A percentile compares a stretch with the other conserved stretches of the same genome.
Conservation (phyloP, 495 filamentous ascomycete genomes). For the Aspergillus bertholletiae region DNA sequence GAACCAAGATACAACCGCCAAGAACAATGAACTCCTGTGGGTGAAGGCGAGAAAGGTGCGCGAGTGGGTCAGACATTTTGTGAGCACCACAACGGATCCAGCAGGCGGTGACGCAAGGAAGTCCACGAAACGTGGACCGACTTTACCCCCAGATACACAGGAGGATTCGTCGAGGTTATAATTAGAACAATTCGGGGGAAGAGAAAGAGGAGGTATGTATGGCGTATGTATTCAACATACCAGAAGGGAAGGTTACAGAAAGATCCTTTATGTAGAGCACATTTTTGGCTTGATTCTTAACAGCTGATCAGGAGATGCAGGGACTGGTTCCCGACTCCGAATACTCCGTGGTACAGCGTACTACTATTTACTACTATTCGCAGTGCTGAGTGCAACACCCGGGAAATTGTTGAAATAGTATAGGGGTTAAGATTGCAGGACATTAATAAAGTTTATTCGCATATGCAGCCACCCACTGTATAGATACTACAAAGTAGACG, state of each 20-base stretch:
- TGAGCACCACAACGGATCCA: conserved; percentile 44
- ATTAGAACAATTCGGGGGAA: conserved; percentile 11
- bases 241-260: too few relatives aligned
- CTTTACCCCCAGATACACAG: conserved; percentile 50
- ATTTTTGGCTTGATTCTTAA: background rate
- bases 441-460: background rate
- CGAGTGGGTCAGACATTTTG: conserved; percentile 73
- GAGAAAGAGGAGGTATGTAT: too few relatives aligned
- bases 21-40: conserved; percentile 46
- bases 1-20: conserved; percentile 15
- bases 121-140: conserved; percentile 29
- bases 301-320: background rate
- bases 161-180: conserved; percentile 20
- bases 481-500: background rate
- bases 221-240: background rate
- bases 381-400: too few relatives aligned
- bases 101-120: conserved; percentile 35
- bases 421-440: background rate
- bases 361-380: background rate
- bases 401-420: background rate
- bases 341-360: background rate
- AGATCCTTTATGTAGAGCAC: too few relatives aligned
- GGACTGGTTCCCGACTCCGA: background rate
- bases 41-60: conserved; percentile 64
- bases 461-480: background rate